Evolutionary conservation across 2,329 filamentous ascomycete species (phyloP).

Genomic region (Aspergillus pseudoviridinutans): DNA sequence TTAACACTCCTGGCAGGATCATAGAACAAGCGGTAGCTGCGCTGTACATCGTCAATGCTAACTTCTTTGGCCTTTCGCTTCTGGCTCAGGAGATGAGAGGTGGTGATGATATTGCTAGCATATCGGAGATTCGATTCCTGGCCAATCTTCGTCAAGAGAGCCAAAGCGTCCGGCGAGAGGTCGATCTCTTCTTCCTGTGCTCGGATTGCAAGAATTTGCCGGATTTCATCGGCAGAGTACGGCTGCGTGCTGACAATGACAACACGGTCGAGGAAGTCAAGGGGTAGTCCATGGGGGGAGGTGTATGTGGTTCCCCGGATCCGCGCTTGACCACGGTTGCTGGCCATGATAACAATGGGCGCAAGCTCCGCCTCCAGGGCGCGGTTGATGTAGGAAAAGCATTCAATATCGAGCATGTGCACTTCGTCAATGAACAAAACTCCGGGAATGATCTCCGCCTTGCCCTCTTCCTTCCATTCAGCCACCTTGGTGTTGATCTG

Average conservation of each 20-base stretch:
- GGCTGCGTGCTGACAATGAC: constrained; percentile 92
- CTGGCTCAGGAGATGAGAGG: constrained; percentile 78
- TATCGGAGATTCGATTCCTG: constrained; percentile 89
- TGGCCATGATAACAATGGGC: constrained; percentile 98
- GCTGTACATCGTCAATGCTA: constrained; percentile 80
- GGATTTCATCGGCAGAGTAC: constrained; percentile 79
- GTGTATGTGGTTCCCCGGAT: constrained; percentile 93
- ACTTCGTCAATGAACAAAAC: constrained; percentile 99
- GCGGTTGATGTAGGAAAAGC: constrained; percentile 97
- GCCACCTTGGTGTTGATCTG: constrained; percentile 99
- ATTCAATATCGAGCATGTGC: constrained; percentile 99
- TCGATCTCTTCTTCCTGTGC: constrained; percentile 97
- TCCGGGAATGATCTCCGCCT: constrained; percentile 94
- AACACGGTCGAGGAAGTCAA: constrained; percentile 93
- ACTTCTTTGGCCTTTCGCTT: constrained; percentile 86
- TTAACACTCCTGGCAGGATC: constrained; percentile 83
- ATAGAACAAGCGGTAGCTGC: constrained; percentile 91
- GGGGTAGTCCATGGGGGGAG: constrained; percentile 86
- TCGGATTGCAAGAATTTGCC: constrained; percentile 86
- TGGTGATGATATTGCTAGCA: constrained; percentile 96
- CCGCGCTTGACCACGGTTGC: constrained; percentile 85
- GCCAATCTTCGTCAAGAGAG: constrained; percentile 91
- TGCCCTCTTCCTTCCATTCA: constrained; percentile 99
- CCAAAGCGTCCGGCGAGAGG: constrained; percentile 80
- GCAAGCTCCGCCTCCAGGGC: constrained; percentile 92